These are phyloP conservation scores for Myriosclerotinia curreyana DNA, from an alignment of 2,329 filamentous ascomycete species.

Conservation along the genomic window DNA sequence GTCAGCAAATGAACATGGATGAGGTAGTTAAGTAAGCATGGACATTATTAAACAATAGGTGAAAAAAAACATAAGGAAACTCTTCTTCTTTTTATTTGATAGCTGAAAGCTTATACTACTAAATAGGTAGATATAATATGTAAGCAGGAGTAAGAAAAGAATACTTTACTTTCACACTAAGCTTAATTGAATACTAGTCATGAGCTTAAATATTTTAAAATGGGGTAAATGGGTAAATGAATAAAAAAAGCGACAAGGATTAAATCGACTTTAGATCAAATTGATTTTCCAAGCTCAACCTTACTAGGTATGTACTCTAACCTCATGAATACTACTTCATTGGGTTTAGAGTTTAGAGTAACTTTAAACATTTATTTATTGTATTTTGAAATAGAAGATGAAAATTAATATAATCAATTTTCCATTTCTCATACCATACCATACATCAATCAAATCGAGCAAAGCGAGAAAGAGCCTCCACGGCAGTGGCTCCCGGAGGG, in stretches of 20 bases:
- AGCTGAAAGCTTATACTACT: neutral
- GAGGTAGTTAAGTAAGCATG: too few species aligned
- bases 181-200: neutral
- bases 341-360: too few species aligned
- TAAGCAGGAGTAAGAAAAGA: neutral
- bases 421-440: neutral
- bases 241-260: constrained; percentile 1
- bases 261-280: neutral
- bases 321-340: too few species aligned
- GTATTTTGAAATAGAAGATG: too few species aligned
- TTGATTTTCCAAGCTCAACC: too few species aligned
- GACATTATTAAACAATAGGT: neutral
- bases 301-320: too few species aligned
- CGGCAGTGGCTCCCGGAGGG: neutral
- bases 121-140: neutral
- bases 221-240: too few species aligned
- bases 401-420: too few species aligned
- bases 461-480: neutral
- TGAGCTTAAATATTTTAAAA: constrained; percentile 14
- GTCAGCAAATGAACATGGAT: too few species aligned
- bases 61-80: too few species aligned
- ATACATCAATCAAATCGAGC: neutral
- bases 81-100: neutral
- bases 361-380: too few species aligned
- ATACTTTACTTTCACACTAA: neutral